phyloP scores from a whole-genome alignment of 2,329 filamentous ascomycete species.

The Alternaria incomplexa region DNA sequence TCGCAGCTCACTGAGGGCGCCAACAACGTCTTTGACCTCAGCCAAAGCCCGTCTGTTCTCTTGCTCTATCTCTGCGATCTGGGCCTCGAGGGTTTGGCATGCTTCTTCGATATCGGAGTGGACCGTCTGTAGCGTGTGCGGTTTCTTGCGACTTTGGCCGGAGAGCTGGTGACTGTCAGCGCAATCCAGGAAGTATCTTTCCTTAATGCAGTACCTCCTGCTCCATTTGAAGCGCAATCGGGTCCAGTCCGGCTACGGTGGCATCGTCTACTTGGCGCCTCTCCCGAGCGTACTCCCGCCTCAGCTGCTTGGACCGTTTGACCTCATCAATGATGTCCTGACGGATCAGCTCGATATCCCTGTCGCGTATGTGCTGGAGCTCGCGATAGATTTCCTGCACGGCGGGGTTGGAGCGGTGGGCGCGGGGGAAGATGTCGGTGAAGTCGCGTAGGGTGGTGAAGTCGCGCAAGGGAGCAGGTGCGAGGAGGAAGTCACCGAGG shows the following conservation, averaged over 20 bases:
- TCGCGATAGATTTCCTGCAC: conserved; percentile 78
- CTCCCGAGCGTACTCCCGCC: conserved; percentile 63
- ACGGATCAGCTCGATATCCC: conserved; percentile 70
- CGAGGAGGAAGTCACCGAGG: conserved; percentile 77
- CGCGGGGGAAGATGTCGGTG: conserved; percentile 74
- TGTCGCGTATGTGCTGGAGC: conserved; percentile 75
- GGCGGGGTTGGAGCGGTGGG: conserved; percentile 69
- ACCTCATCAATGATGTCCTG: conserved; percentile 70
- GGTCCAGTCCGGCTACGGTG: conserved; percentile 58
- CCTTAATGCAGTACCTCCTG: no score
- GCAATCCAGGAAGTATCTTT: no score
- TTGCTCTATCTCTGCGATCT: conserved; percentile 69
- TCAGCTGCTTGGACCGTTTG: conserved; percentile 64
- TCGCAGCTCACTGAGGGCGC: conserved; percentile 78
- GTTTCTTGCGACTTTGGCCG: conserved; percentile 53
- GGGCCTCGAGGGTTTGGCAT: conserved; percentile 67
- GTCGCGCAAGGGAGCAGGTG: conserved; percentile 74
- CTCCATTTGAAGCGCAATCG: conserved; percentile 67
- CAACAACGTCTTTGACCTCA: conserved; percentile 69
- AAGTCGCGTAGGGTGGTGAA: conserved; percentile 78
- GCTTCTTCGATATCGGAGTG: conserved; percentile 74
- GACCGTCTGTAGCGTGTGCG: conserved; percentile 69
- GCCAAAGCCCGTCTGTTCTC: conserved; percentile 67
- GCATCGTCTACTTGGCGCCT: conserved; percentile 62
- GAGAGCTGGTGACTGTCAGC: conserved; percentile 60